A percentile compares a stretch with the other conserved stretches of the same genome.
Conservation (phyloP, 768 basidiomycete species). For the Tulasnella sp. region DNA sequence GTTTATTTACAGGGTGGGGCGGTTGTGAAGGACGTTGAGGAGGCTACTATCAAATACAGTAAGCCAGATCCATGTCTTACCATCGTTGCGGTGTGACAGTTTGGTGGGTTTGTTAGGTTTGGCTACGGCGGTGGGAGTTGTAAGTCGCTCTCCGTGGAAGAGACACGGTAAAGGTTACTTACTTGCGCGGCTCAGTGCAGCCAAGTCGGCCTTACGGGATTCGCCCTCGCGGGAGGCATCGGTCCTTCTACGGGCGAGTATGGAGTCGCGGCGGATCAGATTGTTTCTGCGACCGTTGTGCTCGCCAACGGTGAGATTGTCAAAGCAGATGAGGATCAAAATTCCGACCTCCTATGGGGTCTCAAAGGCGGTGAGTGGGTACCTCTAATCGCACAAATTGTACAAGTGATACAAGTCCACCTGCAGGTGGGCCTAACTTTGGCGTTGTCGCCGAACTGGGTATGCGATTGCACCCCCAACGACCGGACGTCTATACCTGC, state of each 20-base stretch:
- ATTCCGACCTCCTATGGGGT: slow-evolving; percentile 13
- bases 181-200: not conserved
- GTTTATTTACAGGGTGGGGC: too few relatives aligned
- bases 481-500: slow-evolving; percentile 1
- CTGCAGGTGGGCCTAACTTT: slow-evolving; percentile 12
- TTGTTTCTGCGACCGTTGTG: slow-evolving; percentile 14
- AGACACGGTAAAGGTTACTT: not conserved
- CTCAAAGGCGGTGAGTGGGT: slow-evolving; percentile 7
- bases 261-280: slow-evolving; percentile 10
- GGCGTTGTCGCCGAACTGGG: slow-evolving; percentile 11
- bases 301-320: slow-evolving; percentile 10
- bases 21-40: too few relatives aligned
- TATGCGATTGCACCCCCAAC: not conserved
- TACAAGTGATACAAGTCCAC: not conserved
- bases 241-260: not conserved
- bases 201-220: not conserved
- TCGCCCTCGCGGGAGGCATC: not conserved
- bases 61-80: not conserved
- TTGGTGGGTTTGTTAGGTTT: not conserved
- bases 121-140: not conserved
- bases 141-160: not conserved
- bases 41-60: too few relatives aligned
- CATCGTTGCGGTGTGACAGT: too few relatives aligned
- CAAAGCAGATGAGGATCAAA: not conserved
- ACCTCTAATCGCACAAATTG: not conserved